Evolutionary conservation across 1,139 yeast species (phyloP), one percentile per base, ranked within the genome.

Genomic region (Geotrichum phurueaensis): DNA sequence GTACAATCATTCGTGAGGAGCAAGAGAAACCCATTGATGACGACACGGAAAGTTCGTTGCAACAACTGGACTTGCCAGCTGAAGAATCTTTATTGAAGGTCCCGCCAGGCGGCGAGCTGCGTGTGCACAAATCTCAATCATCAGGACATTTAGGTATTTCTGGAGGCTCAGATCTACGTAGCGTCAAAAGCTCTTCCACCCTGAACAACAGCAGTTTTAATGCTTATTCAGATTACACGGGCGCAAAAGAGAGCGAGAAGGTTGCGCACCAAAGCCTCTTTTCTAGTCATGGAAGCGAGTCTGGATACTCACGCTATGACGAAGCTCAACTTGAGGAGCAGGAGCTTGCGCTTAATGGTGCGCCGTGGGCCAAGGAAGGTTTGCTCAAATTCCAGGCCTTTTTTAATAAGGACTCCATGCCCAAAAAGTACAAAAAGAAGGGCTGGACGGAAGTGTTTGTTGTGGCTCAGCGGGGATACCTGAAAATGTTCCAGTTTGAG

Each of bases 301-400:
- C 45, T 3, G 45, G 5, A 4, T 39, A 39, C 20, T 39, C 45
- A 5, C 45, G n/a, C n/a, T n/a, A 15, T 15, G n/a, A 39, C 0
- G 62, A 64, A 5, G 51, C 62, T 43, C 59, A 64, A 20, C 64
- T 51, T 25, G 65, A 78, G 63, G 89, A 85, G 69, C 80, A 83
- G 65, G 79, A 81, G 45, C 75, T 87, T 64, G 89, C 85, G 65
- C 77, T 85, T 53, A 79, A 81, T 59, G 95, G 94, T 0, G 83
- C 92, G 1, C 95, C 95, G 1, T 87, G 89, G 82, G 81, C 86
- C 62, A 86, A 87, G 69, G 95, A 88, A 74, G 95, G 96, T 0
- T 72, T 87, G 54, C 76, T 87, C 64, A 80, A 83, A 66, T 78
- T 80, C 68, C 81, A 79, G 65, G 75, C 80, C 20, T 69, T 78